phyloP scores from a whole-genome alignment of 2,329 filamentous ascomycete genomes.

The Ophiostoma sp. region DNA sequence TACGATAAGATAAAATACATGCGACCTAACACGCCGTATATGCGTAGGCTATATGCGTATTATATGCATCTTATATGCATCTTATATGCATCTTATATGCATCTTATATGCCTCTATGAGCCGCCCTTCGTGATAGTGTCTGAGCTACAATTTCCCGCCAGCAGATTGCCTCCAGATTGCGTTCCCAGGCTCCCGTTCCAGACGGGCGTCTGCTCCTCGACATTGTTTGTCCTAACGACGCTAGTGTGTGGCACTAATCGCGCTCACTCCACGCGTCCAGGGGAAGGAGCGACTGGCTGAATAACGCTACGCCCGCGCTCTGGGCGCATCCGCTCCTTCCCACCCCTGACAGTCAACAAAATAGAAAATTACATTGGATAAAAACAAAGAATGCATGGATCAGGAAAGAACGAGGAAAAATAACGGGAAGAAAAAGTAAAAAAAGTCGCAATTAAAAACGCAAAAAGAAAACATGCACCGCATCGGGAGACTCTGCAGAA shows the following conservation, averaged over 20 bases:
- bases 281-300: conserved; percentile 11
- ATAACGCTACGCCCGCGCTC: conserved; percentile 13
- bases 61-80: too few relatives aligned
- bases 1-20: too few relatives aligned
- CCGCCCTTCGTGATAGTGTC: too few relatives aligned
- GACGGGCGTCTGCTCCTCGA: not conserved
- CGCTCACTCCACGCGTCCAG: conserved; percentile 19
- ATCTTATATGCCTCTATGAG: too few relatives aligned
- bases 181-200: conserved; percentile 19
- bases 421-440: conserved; percentile 13
- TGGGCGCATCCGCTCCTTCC: conserved; percentile 17
- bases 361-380: conserved; percentile 13
- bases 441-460: not conserved
- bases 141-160: not conserved
- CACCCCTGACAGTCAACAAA: conserved; percentile 26
- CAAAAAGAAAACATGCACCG: conserved; percentile 5
- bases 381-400: conserved; percentile 15
- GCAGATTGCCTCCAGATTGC: conserved; percentile 15
- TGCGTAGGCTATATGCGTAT: too few relatives aligned
- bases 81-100: too few relatives aligned
- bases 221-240: not conserved
- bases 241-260: conserved; percentile 16
- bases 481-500: conserved; percentile 10
- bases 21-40: too few relatives aligned
- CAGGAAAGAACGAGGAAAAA: conserved; percentile 20